Conservation (phyloP, 2,329 filamentous ascomycete species). For the Leptosphaerulina australis region DNA sequence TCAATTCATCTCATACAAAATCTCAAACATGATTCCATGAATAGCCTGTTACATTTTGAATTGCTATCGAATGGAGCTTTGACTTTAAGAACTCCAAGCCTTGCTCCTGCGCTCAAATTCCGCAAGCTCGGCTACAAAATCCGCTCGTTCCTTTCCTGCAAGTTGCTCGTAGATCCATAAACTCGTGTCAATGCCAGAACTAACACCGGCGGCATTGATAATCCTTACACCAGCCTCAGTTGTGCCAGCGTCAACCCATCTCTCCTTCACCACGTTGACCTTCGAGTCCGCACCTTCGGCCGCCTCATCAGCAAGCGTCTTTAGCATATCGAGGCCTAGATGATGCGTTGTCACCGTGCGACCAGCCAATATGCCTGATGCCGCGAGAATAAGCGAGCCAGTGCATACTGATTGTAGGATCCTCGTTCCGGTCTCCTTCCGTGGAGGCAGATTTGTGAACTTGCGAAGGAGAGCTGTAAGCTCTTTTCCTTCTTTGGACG, state of each 20-base stretch:
- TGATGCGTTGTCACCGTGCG: conserved; percentile 52
- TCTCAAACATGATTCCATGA: too few species aligned
- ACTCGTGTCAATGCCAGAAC: conserved; percentile 41
- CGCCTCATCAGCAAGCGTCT: conserved; percentile 37
- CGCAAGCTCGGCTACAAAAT: conserved; percentile 33
- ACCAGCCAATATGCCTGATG: conserved; percentile 45
- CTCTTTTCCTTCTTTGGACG: conserved; percentile 26
- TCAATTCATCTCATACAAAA: too few species aligned
- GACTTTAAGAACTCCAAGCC: conserved; percentile 24
- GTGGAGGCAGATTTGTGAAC: conserved; percentile 31
- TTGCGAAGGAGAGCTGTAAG: conserved; percentile 28
- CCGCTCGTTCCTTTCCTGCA: conserved; percentile 33
- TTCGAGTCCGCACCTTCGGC: conserved; percentile 37
- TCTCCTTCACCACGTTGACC: conserved; percentile 33
- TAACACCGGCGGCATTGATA: conserved; percentile 45
- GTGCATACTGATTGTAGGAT: conserved; percentile 52
- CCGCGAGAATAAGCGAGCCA: conserved; percentile 48
- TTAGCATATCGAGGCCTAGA: conserved; percentile 31
- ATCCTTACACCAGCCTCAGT: conserved; percentile 42
- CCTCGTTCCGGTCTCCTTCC: conserved; percentile 32
- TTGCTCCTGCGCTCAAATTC: conserved; percentile 42
- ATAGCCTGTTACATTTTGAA: too few species aligned
- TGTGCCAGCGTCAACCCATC: conserved; percentile 43
- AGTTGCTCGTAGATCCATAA: conserved; percentile 38
- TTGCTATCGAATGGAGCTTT: neutral